These are phyloP conservation scores for Trametes polyzona DNA, from an alignment of 1,284 basidiomycete species.

Conservation along the genomic window DNA sequence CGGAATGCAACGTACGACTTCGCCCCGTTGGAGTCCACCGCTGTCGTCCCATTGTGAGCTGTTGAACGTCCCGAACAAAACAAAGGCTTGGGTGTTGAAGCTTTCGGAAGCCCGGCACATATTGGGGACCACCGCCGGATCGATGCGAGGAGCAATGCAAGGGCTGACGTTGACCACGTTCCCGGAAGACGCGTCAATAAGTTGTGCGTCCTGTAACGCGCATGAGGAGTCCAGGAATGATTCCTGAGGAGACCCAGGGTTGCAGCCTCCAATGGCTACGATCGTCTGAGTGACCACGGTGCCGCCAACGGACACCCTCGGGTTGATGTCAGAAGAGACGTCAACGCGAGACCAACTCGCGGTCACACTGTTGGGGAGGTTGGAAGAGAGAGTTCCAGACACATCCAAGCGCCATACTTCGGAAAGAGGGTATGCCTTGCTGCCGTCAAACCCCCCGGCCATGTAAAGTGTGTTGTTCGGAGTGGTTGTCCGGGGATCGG, in stretches of 20 bases:
- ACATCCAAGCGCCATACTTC: conserved; percentile 71
- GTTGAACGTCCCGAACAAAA: conserved; percentile 70
- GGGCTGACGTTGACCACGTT: conserved; percentile 43
- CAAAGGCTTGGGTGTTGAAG: conserved; percentile 66
- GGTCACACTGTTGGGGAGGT: conserved; percentile 51
- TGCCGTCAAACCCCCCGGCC: conserved; percentile 64
- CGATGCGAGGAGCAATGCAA: conserved; percentile 74
- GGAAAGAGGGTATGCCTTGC: conserved; percentile 49
- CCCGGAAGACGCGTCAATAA: conserved; percentile 50
- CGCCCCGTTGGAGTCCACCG: conserved; percentile 59
- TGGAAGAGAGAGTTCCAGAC: conserved; percentile 71
- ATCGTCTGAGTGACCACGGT: conserved; percentile 39
- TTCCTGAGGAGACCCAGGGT: conserved; percentile 27
- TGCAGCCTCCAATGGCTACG: conserved; percentile 66
- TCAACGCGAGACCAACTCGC: conserved; percentile 62
- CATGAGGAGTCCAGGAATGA: conserved; percentile 48
- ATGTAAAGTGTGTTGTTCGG: conserved; percentile 73
- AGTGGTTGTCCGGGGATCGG: conserved; percentile 48
- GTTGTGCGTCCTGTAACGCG: conserved; percentile 56
- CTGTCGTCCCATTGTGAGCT: conserved; percentile 67
- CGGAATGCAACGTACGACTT: conserved; percentile 57
- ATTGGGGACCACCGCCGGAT: conserved; percentile 64
- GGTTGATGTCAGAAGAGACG: conserved; percentile 41
- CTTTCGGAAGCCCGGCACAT: conserved; percentile 55
- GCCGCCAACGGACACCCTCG: conserved; percentile 61